Percentiles rank a stretch among this genome's conserved stretches.
phyloP scores from a whole-genome alignment of 164 flowering plant genomes.

The Vitis rotundifolia region DNA sequence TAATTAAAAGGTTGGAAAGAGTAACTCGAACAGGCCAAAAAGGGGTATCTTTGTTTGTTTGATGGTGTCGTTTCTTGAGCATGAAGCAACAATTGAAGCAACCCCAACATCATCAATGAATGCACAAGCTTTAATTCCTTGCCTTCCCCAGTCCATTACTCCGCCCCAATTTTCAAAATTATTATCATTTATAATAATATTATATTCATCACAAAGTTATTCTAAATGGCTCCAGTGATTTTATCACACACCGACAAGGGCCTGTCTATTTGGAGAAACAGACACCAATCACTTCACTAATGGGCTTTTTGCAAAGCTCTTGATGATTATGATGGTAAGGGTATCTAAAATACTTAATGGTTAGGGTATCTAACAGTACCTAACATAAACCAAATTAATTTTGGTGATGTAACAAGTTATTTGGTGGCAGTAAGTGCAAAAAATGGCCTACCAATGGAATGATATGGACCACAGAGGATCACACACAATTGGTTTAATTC shows the following conservation, averaged over 20 bases:
- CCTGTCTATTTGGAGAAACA: neutral
- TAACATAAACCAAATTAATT: constrained; percentile 2
- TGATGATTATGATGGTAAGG: too few relatives aligned
- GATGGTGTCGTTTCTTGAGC: neutral
- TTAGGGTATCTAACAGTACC: constrained; percentile 8
- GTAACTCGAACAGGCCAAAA: neutral
- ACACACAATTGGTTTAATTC: too few relatives aligned
- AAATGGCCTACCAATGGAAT: neutral
- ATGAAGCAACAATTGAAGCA: neutral
- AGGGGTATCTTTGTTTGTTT: neutral
- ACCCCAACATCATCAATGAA: neutral
- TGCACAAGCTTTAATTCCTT: neutral
- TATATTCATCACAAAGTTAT: too few relatives aligned
- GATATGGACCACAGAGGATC: neutral
- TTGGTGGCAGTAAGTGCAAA: neutral
- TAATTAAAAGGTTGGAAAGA: too few relatives aligned
- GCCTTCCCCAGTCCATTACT: constrained; percentile 7
- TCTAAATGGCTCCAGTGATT: too few relatives aligned
- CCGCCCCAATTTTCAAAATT: neutral
- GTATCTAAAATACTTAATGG: neutral
- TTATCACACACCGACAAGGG: neutral
- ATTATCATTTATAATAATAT: neutral
- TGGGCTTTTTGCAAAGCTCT: too few relatives aligned
- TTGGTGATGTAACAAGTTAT: neutral
- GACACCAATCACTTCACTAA: neutral